Base-by-base conservation (phyloP, 83 land plant species). In the Picea engelmannii region DNA sequence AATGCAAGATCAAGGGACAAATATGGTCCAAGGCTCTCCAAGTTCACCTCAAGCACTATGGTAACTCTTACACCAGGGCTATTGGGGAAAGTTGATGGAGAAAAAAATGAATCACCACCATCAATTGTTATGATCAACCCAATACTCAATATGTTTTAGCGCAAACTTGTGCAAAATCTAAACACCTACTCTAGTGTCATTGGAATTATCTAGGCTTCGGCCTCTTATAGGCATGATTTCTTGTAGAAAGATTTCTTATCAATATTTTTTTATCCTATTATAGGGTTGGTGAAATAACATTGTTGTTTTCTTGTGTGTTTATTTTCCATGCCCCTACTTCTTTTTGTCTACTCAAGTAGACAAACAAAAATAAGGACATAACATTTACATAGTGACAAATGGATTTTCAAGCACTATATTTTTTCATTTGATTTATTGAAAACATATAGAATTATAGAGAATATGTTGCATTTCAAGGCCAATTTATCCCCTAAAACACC, bases 91-190 rank as follows among this genome's bases (percentile, higher is more conserved):
- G 25, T 2, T 73, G 66, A 3, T 35, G 65, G 66, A 62, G 18
- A 80, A 5, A 0, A 1, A 42, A 38, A 80, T 38, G 79, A 40
- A 18, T 31, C 25, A 40, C 58, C 81, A 24, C 79, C 17, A 62
- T 5, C 81, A 20, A 6, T 42, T 13, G 58, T 11, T 12, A 80
- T 68, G 81, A 40, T 66, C 42, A 80, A 23, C 40, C n/a, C 35
- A 66, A 80, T 68, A 17, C 27, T 68, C 25, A 69, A 80, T 13
- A 68, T 68, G 81, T 58, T 80, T 6, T 80, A 0, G 49, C 23
- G n/a, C 2, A 80, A 80, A 65, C 79, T 80, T 12, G 16, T 80
- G 4, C 44, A 44, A 7, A 80, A 80, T 65, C 81, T 58, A 80
- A 68, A 69, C 12, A 21, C 79, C 68, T 80, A 80, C 11, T 21